Conservation (phyloP, 306 rosid genomes). For the Glycyrrhiza uralensis region DNA sequence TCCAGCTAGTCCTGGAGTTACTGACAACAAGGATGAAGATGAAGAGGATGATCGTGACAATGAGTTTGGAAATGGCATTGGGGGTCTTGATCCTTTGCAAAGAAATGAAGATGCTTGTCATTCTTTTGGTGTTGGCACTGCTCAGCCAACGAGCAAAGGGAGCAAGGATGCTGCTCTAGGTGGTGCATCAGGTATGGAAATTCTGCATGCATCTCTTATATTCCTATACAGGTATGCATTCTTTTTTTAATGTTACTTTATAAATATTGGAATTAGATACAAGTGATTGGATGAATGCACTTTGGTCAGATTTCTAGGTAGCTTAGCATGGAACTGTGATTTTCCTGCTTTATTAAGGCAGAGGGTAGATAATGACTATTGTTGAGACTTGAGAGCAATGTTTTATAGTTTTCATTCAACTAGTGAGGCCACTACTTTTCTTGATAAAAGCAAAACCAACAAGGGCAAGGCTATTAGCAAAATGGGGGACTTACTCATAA, state of each 20-base stretch:
- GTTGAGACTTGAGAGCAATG: neutral
- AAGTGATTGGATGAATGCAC: neutral
- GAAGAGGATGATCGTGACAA: neutral
- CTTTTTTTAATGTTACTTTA: neutral
- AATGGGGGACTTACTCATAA: too few species aligned
- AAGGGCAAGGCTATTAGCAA: too few species aligned
- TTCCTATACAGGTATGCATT: neutral
- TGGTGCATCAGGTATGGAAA: slow-evolving; percentile 24
- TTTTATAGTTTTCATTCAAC: neutral
- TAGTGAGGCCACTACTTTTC: neutral
- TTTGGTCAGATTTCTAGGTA: neutral
- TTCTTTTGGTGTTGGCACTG: neutral
- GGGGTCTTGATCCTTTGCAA: neutral
- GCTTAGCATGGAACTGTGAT: neutral
- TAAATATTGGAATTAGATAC: neutral
- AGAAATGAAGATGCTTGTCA: neutral
- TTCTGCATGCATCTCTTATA: neutral
- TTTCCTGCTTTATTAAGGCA: neutral
- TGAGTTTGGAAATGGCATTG: neutral
- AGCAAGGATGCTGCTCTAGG: neutral
- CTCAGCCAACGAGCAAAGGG: neutral
- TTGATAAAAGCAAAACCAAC: too few species aligned
- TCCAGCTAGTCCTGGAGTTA: neutral
- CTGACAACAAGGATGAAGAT: neutral
- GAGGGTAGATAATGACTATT: neutral